Conservation (phyloP, 306 rosid genomes). For the Gleditsia sinensis region DNA sequence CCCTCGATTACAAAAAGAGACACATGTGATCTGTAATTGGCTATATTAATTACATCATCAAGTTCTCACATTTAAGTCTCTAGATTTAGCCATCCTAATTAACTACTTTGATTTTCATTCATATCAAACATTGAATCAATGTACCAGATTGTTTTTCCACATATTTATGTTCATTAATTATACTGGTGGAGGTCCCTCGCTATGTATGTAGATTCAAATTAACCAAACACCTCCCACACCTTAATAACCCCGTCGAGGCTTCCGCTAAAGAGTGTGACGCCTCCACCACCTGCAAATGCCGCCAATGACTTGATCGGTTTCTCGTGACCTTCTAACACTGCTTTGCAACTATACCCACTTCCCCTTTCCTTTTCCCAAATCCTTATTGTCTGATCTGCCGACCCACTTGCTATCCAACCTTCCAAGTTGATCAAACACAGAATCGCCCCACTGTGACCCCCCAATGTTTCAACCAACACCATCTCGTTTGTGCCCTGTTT, state of each 20-base stretch:
- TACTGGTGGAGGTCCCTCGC: too few relatives aligned
- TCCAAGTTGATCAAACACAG: constrained; percentile 46
- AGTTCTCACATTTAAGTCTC: too few relatives aligned
- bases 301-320: constrained; percentile 67
- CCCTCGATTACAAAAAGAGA: too few relatives aligned
- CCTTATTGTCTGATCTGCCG: constrained; percentile 70
- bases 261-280: constrained; percentile 49
- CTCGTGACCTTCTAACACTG: constrained; percentile 57
- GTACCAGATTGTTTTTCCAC: too few relatives aligned
- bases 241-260: constrained; percentile 62
- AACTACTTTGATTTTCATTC: too few relatives aligned
- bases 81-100: too few relatives aligned
- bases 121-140: too few relatives aligned
- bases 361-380: constrained; percentile 47
- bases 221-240: constrained; percentile 50
- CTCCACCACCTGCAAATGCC: constrained; percentile 6
- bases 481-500: background rate
- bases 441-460: constrained; percentile 59
- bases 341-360: constrained; percentile 34
- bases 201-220: background rate
- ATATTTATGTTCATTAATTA: too few relatives aligned
- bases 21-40: too few relatives aligned
- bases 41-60: too few relatives aligned
- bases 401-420: constrained; percentile 56
- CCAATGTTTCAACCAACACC: constrained; percentile 38